Evolutionary conservation across 768 basidiomycete genomes (phyloP), one percentile per base, ranked within the genome.

Genomic region (Termitomyces sp.): DNA sequence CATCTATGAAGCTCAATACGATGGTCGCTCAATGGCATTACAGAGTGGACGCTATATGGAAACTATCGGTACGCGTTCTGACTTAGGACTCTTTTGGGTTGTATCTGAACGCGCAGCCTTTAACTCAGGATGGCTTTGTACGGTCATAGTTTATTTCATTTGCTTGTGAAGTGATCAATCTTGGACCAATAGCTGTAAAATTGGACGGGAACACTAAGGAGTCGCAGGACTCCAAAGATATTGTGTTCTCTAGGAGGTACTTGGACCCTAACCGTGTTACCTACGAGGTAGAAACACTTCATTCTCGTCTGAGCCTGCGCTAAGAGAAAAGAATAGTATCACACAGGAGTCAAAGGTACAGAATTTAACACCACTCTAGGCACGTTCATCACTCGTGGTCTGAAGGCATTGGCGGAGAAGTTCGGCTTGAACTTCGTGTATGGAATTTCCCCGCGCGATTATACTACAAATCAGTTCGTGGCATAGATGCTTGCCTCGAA

Each of bases 1-100:
- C 28, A 9, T 22, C 12, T 15, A 40, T 13, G 2, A 40, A 86
- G 84, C 82, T 33, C 86, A 87, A 71, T 75, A 86, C 22, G 93
- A 94, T 71, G 82, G 81, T 4, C 81, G 88, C n/a, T 87, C 88
- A 0, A 92, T 94, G 78, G 79, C 88, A 2, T 70, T 95, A 62
- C 91, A 93, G 68, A 89, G 91, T 64, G 91, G 95, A 18, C 79
- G 92, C 24, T 96, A 96, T 70, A 91, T 96, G 89, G 95, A 97
- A 75, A 97, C 94, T 11, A 78, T 96, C 57, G 93, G 92, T 89
- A 53, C 13, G 82, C 32, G 4, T 20, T 24, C 20, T 36, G 33
- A n/a, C 15, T 46, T 4, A 22, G 2, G 20, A 44, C 60, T 45
- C 15, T n/a, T 61, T 55, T 65, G 3, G 52, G 24, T 18, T 22